Evolutionary conservation across 257 asterid genomes (phyloP), one percentile per base, ranked within the genome.

Genomic region (Eucommia ulmoides): DNA sequence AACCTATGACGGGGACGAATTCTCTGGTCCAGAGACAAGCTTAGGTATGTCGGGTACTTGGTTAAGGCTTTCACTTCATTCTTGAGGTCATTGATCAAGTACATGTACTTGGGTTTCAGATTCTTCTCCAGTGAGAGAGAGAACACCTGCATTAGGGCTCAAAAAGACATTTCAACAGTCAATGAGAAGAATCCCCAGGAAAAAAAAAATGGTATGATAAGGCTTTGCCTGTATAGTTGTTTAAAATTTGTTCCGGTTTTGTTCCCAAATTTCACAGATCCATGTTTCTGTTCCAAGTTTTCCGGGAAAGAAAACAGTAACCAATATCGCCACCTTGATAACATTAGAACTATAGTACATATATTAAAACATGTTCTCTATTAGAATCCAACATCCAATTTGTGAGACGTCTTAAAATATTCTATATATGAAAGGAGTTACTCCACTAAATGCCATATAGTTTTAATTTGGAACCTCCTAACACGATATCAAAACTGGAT

Each of bases 1-100:
- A 82, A 84, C 18, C 81, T 71, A 56, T 88, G 95, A n/a, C 97
- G 84, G 17, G 97, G 95, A 44, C 93, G 80, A 71, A 88, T 88
- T 66, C 95, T 69, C 75, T 84, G 97, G 72, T 88, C 97, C 52
- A 88, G 61, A 19, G 97, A 88, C 68, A 88, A 71, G 74, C 97
- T 84, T 26, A 88, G 70, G 78, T 88, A 88, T 52, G 35, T 88
- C 0, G 97, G 95, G 65, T 88, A 84, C 64, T 88, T 88, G 56
- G 93, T 78, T 51, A 88, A 70, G 24, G 93, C 75, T 15, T 75
- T 89, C 62, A 78, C 95, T 63, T 88, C 95, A 46, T 88, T 84
- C 41, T 70, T 63, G 52, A 88, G 95, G 74, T 88, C 97, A 56
- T 82, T 84, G 68, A 84, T 52, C 81, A 88, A 74, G 75, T 88